Base-by-base conservation (phyloP, 2,329 filamentous ascomycete genomes). In the Ophiostoma australiae region DNA sequence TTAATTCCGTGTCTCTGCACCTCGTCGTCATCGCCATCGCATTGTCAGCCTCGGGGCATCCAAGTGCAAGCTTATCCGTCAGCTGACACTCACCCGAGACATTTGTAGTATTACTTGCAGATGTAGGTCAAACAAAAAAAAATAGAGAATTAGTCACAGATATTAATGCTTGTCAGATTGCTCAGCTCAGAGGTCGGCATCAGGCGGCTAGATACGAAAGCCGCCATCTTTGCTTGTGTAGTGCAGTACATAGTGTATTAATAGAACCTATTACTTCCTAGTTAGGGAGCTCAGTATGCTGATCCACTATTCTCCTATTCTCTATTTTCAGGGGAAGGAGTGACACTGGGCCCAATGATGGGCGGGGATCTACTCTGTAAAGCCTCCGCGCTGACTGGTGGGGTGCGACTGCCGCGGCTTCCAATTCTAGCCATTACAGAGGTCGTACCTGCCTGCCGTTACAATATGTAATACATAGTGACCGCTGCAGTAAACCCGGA, bases 371-470 rank as follows among this genome's bases (percentile, higher is more conserved):
- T 68, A 31, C 27, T 31, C 27, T 31, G 27, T 31, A 48, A 71
- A 65, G 70, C 66, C 67, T 41, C 27, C 5, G 27, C 63, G 70
- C 70, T 71, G 70, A 71, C 68, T 71, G 70, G 70, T 67, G 66
- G 70, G 69, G 37, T 58, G 66, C 37, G 17, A 52, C 52, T 70
- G 67, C 11, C 37, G 37, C 68, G 48, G 52, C 52, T 55, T 23
- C n/a, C 7, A 58, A 27, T 58, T 58, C n/a, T 58, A 58, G 52
- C 4, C 20, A 58, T 4, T 58, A 13, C 10, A 27, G 52, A 13
- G 13, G 44, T 48, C 44, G 44, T 17, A 48, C 44, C 44, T 58
- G n/a, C 48, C 44, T 52, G 52, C 52, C 27, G 52, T 58, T n/a
- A n/a, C n/a, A n/a, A n/a, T n/a, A n/a, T n/a, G n/a, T n/a, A n/a